phyloP scores from a whole-genome alignment of 441 rosid genomes.

The Adansonia rubrostipa region DNA sequence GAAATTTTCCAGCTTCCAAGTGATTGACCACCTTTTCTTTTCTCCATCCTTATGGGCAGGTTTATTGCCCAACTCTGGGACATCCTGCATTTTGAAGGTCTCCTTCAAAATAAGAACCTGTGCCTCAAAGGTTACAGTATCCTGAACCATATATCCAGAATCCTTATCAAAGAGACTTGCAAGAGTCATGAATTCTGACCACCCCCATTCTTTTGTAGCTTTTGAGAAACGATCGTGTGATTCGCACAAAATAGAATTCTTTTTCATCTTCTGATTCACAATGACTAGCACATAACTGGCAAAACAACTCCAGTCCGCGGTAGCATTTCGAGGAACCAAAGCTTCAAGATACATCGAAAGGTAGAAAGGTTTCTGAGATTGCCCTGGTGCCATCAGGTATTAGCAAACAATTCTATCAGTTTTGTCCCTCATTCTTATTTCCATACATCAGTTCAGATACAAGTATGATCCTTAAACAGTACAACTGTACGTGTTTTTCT shows the following conservation, averaged over 20 bases:
- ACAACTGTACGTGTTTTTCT: background rate
- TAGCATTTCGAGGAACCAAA: slow-evolving; percentile 83
- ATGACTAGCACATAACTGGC: slow-evolving; percentile 89
- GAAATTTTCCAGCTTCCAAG: slow-evolving; percentile 94
- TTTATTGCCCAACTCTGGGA: slow-evolving; percentile 45
- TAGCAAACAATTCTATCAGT: slow-evolving; percentile 41
- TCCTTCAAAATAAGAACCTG: slow-evolving; percentile 97
- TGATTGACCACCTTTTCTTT: slow-evolving; percentile 78
- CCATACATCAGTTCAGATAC: background rate
- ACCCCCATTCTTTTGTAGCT: slow-evolving; percentile 98
- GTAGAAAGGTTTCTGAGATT: slow-evolving; percentile 99
- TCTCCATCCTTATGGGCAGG: slow-evolving; percentile 40
- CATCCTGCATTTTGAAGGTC: slow-evolving; percentile 80
- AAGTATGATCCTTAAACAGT: background rate
- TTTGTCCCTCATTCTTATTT: slow-evolving; percentile 31
- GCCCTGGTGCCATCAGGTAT: slow-evolving; percentile 70
- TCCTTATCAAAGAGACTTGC: slow-evolving; percentile 96
- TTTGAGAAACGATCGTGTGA: slow-evolving; percentile 96
- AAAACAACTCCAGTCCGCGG: slow-evolving; percentile 96
- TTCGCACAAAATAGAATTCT: slow-evolving; percentile 86
- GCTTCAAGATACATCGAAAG: slow-evolving; percentile 98
- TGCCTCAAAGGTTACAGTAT: slow-evolving; percentile 83
- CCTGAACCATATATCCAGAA: slow-evolving; percentile 94
- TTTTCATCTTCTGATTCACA: slow-evolving; percentile 82
- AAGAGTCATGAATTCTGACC: slow-evolving; percentile 97